Conservation (phyloP, 1,139 yeast genomes). For the Hanseniaspora uvarum region DNA sequence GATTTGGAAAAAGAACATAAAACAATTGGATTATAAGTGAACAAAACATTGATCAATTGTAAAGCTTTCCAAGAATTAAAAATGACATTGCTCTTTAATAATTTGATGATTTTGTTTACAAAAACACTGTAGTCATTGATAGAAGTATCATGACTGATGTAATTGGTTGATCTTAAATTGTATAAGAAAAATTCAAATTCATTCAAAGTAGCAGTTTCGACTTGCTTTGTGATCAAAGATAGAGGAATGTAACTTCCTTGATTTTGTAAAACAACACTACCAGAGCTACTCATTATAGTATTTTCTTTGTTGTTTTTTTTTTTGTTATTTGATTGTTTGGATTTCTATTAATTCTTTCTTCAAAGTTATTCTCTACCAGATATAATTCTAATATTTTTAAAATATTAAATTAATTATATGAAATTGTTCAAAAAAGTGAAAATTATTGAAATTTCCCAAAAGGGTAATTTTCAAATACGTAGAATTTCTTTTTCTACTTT, state of each 20-base stretch:
- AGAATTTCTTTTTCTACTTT: not conserved
- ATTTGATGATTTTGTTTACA: constrained; percentile 45
- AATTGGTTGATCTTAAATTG: constrained; percentile 28
- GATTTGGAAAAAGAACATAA: constrained; percentile 45
- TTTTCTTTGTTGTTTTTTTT: not conserved
- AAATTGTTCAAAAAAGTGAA: not conserved
- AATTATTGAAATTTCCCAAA: not conserved
- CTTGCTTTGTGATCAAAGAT: constrained; percentile 27
- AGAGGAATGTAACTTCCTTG: constrained; percentile 26
- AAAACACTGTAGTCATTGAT: constrained; percentile 50
- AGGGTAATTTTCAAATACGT: constrained; percentile 1
- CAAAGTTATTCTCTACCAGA: no score
- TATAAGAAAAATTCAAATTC: constrained; percentile 31
- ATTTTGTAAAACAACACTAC: constrained; percentile 11
- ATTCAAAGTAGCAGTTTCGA: constrained; percentile 30
- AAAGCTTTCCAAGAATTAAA: constrained; percentile 55
- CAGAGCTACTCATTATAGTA: not conserved
- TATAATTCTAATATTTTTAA: no score
- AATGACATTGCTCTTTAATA: constrained; percentile 38
- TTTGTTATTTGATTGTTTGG: not conserved
- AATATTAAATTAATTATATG: no score
- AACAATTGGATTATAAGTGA: constrained; percentile 42
- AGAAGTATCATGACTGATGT: constrained; percentile 35
- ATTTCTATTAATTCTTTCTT: not conserved
- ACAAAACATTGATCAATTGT: constrained; percentile 43